These are phyloP conservation scores for Iberis pinnata DNA, from an alignment of 345 rosid species.

Conservation along the genomic window DNA sequence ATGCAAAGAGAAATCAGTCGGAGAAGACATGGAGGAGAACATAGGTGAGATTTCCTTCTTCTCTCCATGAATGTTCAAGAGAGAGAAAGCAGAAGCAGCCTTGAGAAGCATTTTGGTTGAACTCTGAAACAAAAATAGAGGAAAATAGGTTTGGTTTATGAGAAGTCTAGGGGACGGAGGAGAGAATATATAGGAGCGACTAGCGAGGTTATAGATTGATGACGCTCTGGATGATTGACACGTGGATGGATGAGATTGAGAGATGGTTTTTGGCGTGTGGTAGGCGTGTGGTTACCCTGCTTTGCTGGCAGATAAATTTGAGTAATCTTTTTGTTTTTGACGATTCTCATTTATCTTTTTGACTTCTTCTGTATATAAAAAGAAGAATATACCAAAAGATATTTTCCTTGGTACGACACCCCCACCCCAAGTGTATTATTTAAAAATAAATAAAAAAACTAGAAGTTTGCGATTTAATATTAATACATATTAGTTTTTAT, in stretches of 20 bases:
- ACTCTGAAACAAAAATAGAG: slow-evolving; percentile 1
- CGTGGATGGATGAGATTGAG: slow-evolving; percentile 40
- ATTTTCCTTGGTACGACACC: no score
- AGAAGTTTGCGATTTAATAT: no score
- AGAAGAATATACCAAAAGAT: no score
- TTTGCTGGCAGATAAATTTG: no score
- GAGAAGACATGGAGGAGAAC: slow-evolving; percentile 21
- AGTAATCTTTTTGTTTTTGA: no score
- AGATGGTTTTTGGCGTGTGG: slow-evolving; percentile 42
- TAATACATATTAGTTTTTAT: no score
- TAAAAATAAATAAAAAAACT: no score
- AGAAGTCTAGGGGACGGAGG: slow-evolving; percentile 10
- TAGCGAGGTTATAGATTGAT: slow-evolving; percentile 16
- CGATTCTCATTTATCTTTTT: no score
- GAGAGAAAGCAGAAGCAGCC: slow-evolving; percentile 36
- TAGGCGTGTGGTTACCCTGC: slow-evolving; percentile 13
- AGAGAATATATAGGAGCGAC: slow-evolving; percentile 16
- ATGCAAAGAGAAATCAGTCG: slow-evolving; percentile 5
- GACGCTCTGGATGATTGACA: slow-evolving; percentile 32
- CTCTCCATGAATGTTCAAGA: slow-evolving; percentile 28
- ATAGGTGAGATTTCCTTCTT: slow-evolving; percentile 19
- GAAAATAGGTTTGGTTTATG: neutral
- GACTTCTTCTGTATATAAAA: no score
- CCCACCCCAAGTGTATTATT: no score
- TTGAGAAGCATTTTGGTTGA: slow-evolving; percentile 42